Base-by-base conservation (phyloP, 495 filamentous ascomycete species). In the Durotheca rogersii region DNA sequence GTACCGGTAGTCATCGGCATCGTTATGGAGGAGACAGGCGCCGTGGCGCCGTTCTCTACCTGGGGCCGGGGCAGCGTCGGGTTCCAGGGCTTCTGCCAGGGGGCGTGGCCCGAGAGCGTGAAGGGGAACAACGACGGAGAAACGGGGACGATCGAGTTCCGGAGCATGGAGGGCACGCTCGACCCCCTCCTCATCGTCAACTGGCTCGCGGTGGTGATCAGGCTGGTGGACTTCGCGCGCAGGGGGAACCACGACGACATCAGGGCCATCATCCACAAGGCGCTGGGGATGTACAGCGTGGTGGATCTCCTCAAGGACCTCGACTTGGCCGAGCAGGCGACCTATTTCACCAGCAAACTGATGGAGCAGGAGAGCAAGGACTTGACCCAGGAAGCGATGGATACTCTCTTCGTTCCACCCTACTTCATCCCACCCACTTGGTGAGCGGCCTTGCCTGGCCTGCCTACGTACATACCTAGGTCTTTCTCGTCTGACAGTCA, bases 121-220 rank as follows among this genome's bases (percentile, higher is more conserved):
- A 6, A 1, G 2, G 1, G 11, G 18, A 23, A 56, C 31, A 56
- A 56, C 32, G 16, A 56, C 30, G 53, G 53, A 3, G 20, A 56
- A 9, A 56, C 35, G 2, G 46, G 53, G 5, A 56, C 53, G 21
- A 15, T 56, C 7, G 53, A 56, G 30, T 56, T 56, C n/a, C 29
- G 53, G 10, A 31, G n/a, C 1, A 41, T 56, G 41, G 35, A 56
- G 9, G 16, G 41, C 3, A 51, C 25, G 18, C 14, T 51, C 2
- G 53, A 56, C 20, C 46, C 53, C 4, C 0, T 32, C 5, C 41
- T 56, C 7, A 42, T 51, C 3, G 0, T 38, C 12, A 33, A 56
- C 35, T 56, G 53, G 46, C 3, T 56, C 4, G 41, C 37, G 1
- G 30, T 56, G 11, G 40, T 51, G 7, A 41, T 40, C 14, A 30